Evolutionary conservation across 805 yeast genomes (phyloP), one percentile per base, ranked within the genome.

Genomic region (Metschnikowia cerradonensis): DNA sequence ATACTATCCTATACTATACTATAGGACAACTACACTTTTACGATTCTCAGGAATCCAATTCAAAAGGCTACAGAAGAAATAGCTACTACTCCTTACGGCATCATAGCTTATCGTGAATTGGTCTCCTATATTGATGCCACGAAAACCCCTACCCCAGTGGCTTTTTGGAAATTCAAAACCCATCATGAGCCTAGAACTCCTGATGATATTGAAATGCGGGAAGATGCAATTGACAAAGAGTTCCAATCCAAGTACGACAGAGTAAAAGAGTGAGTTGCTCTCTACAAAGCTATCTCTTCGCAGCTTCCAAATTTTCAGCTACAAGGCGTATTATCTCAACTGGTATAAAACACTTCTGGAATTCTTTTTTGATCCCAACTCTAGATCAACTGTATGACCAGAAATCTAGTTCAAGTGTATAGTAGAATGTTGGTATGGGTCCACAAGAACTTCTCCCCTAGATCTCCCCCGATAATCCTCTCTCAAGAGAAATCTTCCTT

Each of bases 181-280:
- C 22, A 22, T 13, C 47, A 38, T 22, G 43, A 38, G 23, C 35
- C 52, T 2, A 41, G 53, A 14, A 23, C 36, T 1, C 39, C 44
- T 10, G 22, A 40, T 3, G 57, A 53, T 20, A 11, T 49, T 10
- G 30, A 36, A n/a, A 13, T 38, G 13, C 52, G 56, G 58, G 49
- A 48, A 23, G 7, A 34, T 13, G 46, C 48, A 6, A 44, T 46
- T 23, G 50, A 48, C 4, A 36, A 37, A 4, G 48, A 44, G 17
- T 38, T 23, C 14, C 2, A 15, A 4, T 47, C 30, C 8, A 40
- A 39, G n/a, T 3, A 6, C 6, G 37, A 23, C 6, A n/a, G n/a
- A 15, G 10, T 33, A 8, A 17, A 4, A 14, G 39, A 44, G n/a
- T 38, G 34, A n/a, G 15, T 5, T 11, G 17, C 6, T 8, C 34